phyloP scores from a whole-genome alignment of 306 rosid species.

The Pyrus betulifolia region DNA sequence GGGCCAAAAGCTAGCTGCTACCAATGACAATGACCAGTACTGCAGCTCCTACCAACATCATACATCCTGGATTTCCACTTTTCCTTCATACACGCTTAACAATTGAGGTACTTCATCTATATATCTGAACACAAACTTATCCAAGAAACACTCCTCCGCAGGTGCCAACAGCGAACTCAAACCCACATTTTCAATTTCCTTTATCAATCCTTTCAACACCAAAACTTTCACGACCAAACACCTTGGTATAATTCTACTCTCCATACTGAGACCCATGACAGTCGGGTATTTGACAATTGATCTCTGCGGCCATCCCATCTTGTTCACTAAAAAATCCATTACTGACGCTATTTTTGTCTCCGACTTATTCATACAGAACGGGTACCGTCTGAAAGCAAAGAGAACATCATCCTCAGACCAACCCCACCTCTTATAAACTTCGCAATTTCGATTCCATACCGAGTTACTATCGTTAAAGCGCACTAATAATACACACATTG shows the following conservation, averaged over 20 bases:
- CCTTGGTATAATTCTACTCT: constrained; percentile 39
- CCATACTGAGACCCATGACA: constrained; percentile 14
- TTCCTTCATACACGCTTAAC: constrained; percentile 13
- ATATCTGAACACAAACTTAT: constrained; percentile 9
- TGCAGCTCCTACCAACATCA: background rate
- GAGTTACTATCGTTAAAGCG: background rate
- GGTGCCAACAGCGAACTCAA: background rate
- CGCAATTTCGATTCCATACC: constrained; percentile 26
- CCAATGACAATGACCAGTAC: too few species aligned
- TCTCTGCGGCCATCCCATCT: constrained; percentile 9
- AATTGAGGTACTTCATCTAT: background rate
- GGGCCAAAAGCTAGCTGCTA: too few species aligned
- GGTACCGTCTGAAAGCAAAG: constrained; percentile 26
- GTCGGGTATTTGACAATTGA: constrained; percentile 9
- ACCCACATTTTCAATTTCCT: background rate
- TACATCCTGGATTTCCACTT: background rate
- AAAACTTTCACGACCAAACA: constrained; percentile 17
- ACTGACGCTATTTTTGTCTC: constrained; percentile 18
- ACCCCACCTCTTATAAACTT: constrained; percentile 42
- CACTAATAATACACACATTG: constrained; percentile 12
- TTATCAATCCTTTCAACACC: constrained; percentile 8
- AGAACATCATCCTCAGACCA: constrained; percentile 30
- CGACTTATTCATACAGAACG: constrained; percentile 22
- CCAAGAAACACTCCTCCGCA: constrained; percentile 8
- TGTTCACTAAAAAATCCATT: constrained; percentile 29